phyloP scores from a whole-genome alignment of 2,329 filamentous ascomycete species.

The Berkeleyomyces rouxiae region DNA sequence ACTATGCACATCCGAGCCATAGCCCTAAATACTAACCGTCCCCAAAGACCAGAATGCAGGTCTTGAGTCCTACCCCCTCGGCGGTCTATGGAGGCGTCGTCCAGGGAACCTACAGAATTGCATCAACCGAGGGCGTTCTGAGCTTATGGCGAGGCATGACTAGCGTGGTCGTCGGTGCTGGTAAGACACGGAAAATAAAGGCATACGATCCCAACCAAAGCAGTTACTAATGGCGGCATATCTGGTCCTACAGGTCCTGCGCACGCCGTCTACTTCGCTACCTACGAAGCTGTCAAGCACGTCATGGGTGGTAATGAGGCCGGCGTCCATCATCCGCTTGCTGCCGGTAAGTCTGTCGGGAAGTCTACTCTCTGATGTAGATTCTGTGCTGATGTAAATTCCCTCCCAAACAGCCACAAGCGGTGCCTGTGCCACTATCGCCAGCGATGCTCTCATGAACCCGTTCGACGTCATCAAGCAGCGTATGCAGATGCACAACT shows the following conservation, averaged over 20 bases:
- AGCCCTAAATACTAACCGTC: neutral
- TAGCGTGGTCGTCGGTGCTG: conserved; percentile 87
- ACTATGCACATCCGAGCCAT: neutral
- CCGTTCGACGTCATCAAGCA: conserved; percentile 99
- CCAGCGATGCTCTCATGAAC: conserved; percentile 97
- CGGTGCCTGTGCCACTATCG: conserved; percentile 87
- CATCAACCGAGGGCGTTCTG: conserved; percentile 71
- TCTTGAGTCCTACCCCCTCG: conserved; percentile 67
- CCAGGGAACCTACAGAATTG: conserved; percentile 85
- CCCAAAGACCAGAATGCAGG: conserved; percentile 85
- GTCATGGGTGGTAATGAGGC: conserved; percentile 80
- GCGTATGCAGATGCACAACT: conserved; percentile 95
- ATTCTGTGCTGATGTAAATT: neutral
- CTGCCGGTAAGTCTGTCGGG: conserved; percentile 50
- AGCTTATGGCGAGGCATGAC: conserved; percentile 94
- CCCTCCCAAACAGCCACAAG: conserved; percentile 53
- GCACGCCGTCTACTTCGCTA: conserved; percentile 95
- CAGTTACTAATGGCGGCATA: conserved; percentile 16
- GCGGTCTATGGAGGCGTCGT: conserved; percentile 79
- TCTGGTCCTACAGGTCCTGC: conserved; percentile 58
- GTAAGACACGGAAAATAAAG: conserved; percentile 26
- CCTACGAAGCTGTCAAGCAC: conserved; percentile 94
- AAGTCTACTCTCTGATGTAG: neutral
- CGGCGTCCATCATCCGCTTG: conserved; percentile 79
- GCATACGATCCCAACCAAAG: neutral